A percentile compares a stretch with the other conserved stretches of the same genome.
phyloP scores from a whole-genome alignment of 768 basidiomycete genomes.

The Sporobolomyces phaffii region DNA sequence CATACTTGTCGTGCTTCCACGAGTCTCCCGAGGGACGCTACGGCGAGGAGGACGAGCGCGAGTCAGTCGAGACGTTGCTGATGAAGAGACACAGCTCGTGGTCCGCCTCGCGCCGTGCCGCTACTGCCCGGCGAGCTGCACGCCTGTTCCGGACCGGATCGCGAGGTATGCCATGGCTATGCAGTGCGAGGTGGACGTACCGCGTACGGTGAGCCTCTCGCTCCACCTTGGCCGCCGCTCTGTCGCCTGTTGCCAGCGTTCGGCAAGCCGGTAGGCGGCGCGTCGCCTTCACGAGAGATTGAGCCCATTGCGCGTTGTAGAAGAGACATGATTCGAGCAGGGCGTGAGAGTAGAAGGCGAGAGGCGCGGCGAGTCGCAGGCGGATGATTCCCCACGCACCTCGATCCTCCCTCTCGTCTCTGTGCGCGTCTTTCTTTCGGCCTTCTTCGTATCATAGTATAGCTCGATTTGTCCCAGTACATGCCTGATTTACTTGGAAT shows the following conservation, averaged over 20 bases:
- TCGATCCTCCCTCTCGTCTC: too few relatives aligned
- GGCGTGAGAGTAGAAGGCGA: neutral
- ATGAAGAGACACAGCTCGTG: neutral
- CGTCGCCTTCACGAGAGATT: neutral
- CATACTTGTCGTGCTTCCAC: conserved; percentile 31
- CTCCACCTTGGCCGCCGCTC: conserved; percentile 5
- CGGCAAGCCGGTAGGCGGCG: neutral
- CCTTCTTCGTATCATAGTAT: too few relatives aligned
- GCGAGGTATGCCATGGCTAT: too few relatives aligned
- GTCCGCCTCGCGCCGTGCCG: too few relatives aligned
- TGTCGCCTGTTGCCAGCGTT: neutral
- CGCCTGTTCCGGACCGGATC: too few relatives aligned
- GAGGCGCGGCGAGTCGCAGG: neutral
- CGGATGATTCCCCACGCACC: too few relatives aligned
- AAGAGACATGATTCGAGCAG: neutral
- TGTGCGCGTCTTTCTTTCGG: too few relatives aligned
- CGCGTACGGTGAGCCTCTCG: conserved; percentile 6
- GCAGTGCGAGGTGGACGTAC: neutral
- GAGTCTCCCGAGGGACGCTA: conserved; percentile 13
- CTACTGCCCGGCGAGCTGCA: neutral
- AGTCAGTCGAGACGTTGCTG: neutral
- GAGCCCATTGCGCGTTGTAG: conserved; percentile 6
- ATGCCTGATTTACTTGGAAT: too few relatives aligned
- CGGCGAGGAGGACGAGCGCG: neutral
- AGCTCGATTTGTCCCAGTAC: too few relatives aligned